phyloP scores from a whole-genome alignment of 176 grass and related monocot species.

The Aegilops tauschii region DNA sequence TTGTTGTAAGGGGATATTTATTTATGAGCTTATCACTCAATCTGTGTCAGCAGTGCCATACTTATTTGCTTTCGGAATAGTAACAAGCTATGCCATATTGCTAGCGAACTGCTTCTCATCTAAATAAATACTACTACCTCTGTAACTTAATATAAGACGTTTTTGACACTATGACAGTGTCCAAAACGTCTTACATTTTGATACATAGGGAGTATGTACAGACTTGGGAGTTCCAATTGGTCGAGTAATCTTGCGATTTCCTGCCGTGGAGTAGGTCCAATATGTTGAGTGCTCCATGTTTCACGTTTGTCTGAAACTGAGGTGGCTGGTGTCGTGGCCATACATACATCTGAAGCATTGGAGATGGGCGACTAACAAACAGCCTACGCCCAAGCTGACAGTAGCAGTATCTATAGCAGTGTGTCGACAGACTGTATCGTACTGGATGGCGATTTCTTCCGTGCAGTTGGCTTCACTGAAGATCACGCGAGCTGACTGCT shows the following conservation, averaged over 20 bases:
- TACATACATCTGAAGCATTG: conserved; percentile 1
- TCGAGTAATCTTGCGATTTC: background rate
- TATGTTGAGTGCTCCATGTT: background rate
- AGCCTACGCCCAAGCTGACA: background rate
- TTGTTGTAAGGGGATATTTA: background rate
- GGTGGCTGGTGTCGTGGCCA: background rate
- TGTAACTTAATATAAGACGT: too few species aligned
- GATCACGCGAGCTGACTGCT: conserved; percentile 23
- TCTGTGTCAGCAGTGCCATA: background rate
- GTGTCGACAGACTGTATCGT: background rate
- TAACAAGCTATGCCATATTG: background rate
- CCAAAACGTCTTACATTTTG: too few species aligned
- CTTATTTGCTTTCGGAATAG: background rate
- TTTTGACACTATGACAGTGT: too few species aligned
- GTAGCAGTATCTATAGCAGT: background rate
- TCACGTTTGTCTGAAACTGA: background rate
- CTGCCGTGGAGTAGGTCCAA: background rate
- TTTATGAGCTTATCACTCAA: background rate
- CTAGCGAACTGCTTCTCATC: background rate
- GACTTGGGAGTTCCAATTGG: background rate
- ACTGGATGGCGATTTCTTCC: conserved; percentile 18
- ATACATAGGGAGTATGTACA: background rate
- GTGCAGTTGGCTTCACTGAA: conserved; percentile 41
- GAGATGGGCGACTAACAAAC: background rate
- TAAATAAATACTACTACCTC: background rate